Conservation (phyloP, 805 yeast genomes). For the Candida incommunis region DNA sequence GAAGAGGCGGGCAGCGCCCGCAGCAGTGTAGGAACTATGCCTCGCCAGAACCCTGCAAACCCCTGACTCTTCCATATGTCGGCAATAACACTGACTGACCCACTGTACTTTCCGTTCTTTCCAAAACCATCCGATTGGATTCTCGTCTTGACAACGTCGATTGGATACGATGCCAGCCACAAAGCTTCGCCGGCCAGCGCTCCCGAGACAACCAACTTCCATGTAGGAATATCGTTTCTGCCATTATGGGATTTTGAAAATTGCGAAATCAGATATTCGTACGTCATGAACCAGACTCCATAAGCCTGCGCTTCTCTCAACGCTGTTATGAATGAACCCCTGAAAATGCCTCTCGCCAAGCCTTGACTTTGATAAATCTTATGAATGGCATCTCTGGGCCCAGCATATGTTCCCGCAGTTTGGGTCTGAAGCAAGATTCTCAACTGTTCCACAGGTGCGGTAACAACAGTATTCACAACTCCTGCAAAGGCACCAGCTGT, state of each 20-base stretch:
- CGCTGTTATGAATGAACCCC: slow-evolving; percentile 42
- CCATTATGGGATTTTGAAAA: slow-evolving; percentile 11
- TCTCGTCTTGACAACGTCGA: slow-evolving; percentile 50
- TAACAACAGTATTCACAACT: slow-evolving; percentile 45
- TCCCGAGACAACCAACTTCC: slow-evolving; percentile 42
- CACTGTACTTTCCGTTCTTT: slow-evolving; percentile 20
- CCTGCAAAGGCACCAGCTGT: slow-evolving; percentile 56
- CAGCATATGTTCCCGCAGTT: slow-evolving; percentile 21
- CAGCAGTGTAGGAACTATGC: slow-evolving; percentile 37
- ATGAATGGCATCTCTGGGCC: slow-evolving; percentile 31
- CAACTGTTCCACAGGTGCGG: slow-evolving; percentile 54
- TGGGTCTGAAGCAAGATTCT: slow-evolving; percentile 48
- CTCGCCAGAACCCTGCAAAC: slow-evolving; percentile 38
- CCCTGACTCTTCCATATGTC: slow-evolving; percentile 33
- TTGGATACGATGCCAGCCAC: slow-evolving; percentile 57
- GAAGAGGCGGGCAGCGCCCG: slow-evolving; percentile 62
- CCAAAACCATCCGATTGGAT: slow-evolving; percentile 38
- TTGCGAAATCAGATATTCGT: slow-evolving; percentile 36
- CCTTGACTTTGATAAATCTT: slow-evolving; percentile 33
- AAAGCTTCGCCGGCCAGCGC: slow-evolving; percentile 57
- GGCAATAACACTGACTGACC: slow-evolving; percentile 29
- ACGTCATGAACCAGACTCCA: slow-evolving; percentile 60
- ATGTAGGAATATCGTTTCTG: slow-evolving; percentile 37
- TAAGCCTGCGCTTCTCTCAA: slow-evolving; percentile 56
- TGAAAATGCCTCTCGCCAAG: slow-evolving; percentile 32